Evolutionary conservation across 2,329 filamentous ascomycete genomes (phyloP).

Genomic region (Purpureocillium takamizusanense): DNA sequence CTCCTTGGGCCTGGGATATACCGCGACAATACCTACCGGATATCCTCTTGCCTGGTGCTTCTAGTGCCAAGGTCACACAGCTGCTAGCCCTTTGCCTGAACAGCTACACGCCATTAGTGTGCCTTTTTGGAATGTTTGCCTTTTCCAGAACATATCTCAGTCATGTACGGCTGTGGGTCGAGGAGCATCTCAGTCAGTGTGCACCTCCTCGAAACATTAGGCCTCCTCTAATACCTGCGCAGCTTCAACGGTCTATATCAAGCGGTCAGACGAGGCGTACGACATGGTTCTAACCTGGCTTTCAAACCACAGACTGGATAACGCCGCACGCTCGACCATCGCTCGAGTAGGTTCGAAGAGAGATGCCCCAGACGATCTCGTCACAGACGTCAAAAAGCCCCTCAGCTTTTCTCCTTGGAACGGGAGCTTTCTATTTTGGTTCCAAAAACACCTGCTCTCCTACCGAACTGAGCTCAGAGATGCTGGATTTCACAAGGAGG

Average conservation of each 20-base stretch:
- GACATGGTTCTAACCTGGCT: conserved; percentile 7
- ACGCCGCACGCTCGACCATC: conserved; percentile 8
- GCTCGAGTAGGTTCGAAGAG: background rate
- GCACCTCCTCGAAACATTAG: background rate
- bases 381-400: conserved; percentile 6
- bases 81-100: background rate
- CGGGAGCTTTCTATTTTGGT: conserved; percentile 7
- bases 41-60: too few relatives aligned
- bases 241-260: conserved; percentile 7
- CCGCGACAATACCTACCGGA: too few relatives aligned
- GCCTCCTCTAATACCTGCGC: background rate
- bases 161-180: background rate
- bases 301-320: conserved; percentile 7
- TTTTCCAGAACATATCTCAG: background rate
- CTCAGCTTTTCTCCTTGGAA: conserved; percentile 6
- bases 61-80: background rate
- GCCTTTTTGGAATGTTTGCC: background rate
- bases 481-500: conserved; percentile 9
- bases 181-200: background rate
- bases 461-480: conserved; percentile 5
- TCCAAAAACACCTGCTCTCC: conserved; percentile 7
- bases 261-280: conserved; percentile 3
- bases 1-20: too few relatives aligned
- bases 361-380: background rate
- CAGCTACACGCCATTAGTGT: background rate